Conservation (phyloP, 352 stramenopile species). For the Phytopythium aichiense region DNA sequence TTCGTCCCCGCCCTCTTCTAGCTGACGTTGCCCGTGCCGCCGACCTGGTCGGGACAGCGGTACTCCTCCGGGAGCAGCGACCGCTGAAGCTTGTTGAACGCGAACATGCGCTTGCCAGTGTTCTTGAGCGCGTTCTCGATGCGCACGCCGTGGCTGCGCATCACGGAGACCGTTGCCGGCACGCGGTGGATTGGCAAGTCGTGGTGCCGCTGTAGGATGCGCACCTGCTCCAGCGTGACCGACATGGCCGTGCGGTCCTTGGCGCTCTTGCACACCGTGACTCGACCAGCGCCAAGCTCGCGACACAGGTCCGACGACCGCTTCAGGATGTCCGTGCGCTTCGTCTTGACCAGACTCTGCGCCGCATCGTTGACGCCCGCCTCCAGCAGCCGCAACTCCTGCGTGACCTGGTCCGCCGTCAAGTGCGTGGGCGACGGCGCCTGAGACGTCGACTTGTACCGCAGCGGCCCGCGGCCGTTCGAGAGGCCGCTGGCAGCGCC, state of each 20-base stretch:
- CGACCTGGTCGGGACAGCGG: constrained; percentile 78
- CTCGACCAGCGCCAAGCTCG: constrained; percentile 86
- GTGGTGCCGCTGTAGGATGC: constrained; percentile 81
- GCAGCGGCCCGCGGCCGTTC: constrained; percentile 25
- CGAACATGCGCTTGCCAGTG: constrained; percentile 84
- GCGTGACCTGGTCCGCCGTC: constrained; percentile 65
- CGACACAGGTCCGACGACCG: constrained; percentile 76
- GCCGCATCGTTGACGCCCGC: constrained; percentile 67
- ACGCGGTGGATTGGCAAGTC: constrained; percentile 71
- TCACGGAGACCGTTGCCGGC: constrained; percentile 77
- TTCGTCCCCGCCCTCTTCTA: constrained; percentile 17
- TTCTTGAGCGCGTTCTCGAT: constrained; percentile 90
- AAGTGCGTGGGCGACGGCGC: constrained; percentile 47
- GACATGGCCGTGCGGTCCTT: constrained; percentile 98
- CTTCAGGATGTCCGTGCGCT: constrained; percentile 82
- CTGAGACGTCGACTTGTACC: constrained; percentile 55
- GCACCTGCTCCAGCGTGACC: constrained; percentile 94
- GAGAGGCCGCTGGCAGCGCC: constrained; percentile 24
- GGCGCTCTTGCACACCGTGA: constrained; percentile 96
- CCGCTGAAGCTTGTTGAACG: constrained; percentile 89
- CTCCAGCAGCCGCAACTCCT: constrained; percentile 64
- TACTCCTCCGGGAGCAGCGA: constrained; percentile 85
- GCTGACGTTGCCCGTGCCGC: constrained; percentile 81
- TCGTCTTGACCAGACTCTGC: constrained; percentile 83
- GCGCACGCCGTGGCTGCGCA: constrained; percentile 83